Evolutionary conservation across 2,329 filamentous ascomycete genomes (phyloP).

Genomic region (Geoglossum cookeanum): DNA sequence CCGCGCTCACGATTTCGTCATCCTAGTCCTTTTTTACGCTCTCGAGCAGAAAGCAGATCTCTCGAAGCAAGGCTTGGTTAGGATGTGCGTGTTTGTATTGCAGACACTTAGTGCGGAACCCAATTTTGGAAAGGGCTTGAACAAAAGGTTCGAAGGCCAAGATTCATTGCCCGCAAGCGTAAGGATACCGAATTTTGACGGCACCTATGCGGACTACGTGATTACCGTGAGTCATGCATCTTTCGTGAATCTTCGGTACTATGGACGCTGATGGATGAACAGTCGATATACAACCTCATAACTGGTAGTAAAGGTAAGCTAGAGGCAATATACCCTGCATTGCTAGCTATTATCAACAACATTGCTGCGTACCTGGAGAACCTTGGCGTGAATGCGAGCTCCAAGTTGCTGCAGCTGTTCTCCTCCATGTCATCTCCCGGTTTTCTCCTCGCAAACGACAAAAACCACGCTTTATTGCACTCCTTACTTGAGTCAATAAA

Average conservation of each 20-base stretch:
- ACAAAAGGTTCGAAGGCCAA: constrained; percentile 73
- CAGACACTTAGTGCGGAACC: constrained; percentile 89
- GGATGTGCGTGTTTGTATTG: constrained; percentile 94
- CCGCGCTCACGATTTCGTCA: constrained; percentile 77
- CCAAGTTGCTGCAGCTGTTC: constrained; percentile 73
- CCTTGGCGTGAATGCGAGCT: constrained; percentile 53
- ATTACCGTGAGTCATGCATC: constrained; percentile 47
- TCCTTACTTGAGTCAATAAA: constrained; percentile 81
- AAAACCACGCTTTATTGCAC: constrained; percentile 62
- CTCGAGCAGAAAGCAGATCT: constrained; percentile 73
- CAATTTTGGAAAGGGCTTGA: constrained; percentile 76
- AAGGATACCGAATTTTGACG: constrained; percentile 64
- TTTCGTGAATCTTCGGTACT: background rate
- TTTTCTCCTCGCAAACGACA: constrained; percentile 82
- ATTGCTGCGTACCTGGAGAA: constrained; percentile 69
- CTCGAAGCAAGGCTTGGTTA: constrained; percentile 75
- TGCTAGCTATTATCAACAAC: constrained; percentile 86
- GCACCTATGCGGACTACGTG: constrained; percentile 83
- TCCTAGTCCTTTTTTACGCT: constrained; percentile 81
- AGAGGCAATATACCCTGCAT: constrained; percentile 76
- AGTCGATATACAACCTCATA: constrained; percentile 85
- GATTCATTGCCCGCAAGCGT: constrained; percentile 71
- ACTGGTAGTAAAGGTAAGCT: constrained; percentile 80
- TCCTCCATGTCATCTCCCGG: constrained; percentile 83
- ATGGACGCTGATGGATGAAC: background rate